These are phyloP conservation scores for Pyrenophora seminiperda DNA, from an alignment of 2,329 filamentous ascomycete species.

Conservation along the genomic window DNA sequence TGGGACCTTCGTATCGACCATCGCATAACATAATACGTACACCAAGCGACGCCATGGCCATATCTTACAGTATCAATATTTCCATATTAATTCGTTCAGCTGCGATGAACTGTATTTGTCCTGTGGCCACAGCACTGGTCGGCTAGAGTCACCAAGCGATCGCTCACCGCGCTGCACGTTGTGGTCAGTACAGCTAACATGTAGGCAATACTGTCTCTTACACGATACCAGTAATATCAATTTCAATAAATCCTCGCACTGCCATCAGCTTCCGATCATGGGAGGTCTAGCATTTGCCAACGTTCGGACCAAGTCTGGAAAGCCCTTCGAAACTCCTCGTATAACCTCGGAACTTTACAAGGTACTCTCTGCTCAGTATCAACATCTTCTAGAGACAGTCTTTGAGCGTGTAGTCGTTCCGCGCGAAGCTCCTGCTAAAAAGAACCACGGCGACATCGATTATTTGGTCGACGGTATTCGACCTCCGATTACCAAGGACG, in stretches of 20 bases:
- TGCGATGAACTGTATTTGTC: too few relatives aligned
- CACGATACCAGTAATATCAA: too few relatives aligned
- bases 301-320: constrained; percentile 42
- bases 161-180: too few relatives aligned
- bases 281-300: constrained; percentile 59
- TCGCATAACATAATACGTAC: too few relatives aligned
- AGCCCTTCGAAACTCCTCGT: constrained; percentile 65
- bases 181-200: too few relatives aligned
- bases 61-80: too few relatives aligned
- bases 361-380: constrained; percentile 55
- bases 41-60: too few relatives aligned
- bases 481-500: constrained; percentile 9
- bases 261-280: constrained; percentile 55
- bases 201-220: too few relatives aligned
- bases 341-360: constrained; percentile 66
- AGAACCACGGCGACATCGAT: constrained; percentile 74
- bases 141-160: too few relatives aligned
- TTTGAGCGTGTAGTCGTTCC: constrained; percentile 64
- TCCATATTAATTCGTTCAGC: too few relatives aligned
- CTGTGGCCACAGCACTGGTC: too few relatives aligned
- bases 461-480: constrained; percentile 58
- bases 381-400: constrained; percentile 55
- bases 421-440: constrained; percentile 71
- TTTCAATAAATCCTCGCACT: too few relatives aligned
- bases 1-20: background rate